Base-by-base conservation (phyloP, 2,329 filamentous ascomycete species). In the Arthroderma sp. region DNA sequence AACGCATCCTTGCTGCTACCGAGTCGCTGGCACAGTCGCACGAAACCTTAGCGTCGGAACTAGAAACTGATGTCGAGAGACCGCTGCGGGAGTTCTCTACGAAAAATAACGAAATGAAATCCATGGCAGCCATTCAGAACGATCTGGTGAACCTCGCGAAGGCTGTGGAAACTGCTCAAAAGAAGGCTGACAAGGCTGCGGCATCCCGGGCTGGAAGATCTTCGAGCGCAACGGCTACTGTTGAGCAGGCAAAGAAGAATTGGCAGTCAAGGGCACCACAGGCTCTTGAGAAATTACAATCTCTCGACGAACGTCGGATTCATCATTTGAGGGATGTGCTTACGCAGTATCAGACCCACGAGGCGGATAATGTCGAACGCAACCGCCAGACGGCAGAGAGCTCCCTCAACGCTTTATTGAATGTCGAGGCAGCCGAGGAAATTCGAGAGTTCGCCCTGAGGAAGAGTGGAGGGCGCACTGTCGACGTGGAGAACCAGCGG, bases 221-320 rank as follows among this genome's bases (percentile, higher is more conserved):
- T 34, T 83, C 87, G 37, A 74, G 74, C 50, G 87, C 86, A 8
- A 73, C 77, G 7, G 70, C 77, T 11, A 81, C 80, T 51, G 76
- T 93, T 37, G 84, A 94, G 51, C 78, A 78, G 48, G 82, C 86
- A n/a, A 77, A 73, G 38, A 75, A 82, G 52, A 83, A 94, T 60
- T 98, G 91, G 91, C 82, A 94, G 45, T 87, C 86, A 1, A 87
- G 94, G 62, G 86, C 91, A 9, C 91, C 91, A 1, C 96, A 86
- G 64, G 83, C 95, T 49, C 95, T 94, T 58, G 91, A 98, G 65
- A 83, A 82, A 49, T 75, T 98, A 28, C 91, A 98, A 62, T 82
- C 85, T 4, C 70, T 93, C 30, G 91, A 98, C 59, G 91, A 98
- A 68, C 81, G 77, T 54, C 79, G 91, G 45, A 71, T 93, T 53